Conservation (phyloP, 352 stramenopile species). For the Pythium monospermum region DNA sequence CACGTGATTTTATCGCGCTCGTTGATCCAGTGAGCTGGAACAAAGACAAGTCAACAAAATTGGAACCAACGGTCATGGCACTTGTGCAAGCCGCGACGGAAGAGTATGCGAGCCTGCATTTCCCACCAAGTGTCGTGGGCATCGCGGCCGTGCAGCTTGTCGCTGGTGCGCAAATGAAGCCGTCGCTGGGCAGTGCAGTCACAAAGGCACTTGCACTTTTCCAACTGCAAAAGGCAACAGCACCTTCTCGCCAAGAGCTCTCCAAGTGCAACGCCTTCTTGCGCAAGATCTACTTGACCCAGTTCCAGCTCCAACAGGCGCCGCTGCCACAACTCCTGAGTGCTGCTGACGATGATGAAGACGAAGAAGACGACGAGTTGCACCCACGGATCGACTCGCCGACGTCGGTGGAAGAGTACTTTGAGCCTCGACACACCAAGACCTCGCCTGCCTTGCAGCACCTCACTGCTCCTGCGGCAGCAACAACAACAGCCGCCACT, state of each 20-base stretch:
- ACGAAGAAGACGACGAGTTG: not conserved
- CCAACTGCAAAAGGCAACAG: too few relatives aligned
- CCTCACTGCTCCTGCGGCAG: constrained; percentile 11
- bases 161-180: constrained; percentile 8
- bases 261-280: constrained; percentile 8
- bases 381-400: constrained; percentile 18
- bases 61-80: constrained; percentile 12
- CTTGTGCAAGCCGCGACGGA: constrained; percentile 18
- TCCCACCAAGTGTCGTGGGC: constrained; percentile 8
- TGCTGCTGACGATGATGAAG: not conserved
- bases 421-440: constrained; percentile 14
- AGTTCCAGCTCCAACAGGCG: constrained; percentile 8
- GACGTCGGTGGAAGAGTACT: constrained; percentile 20
- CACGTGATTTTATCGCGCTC: constrained; percentile 51
- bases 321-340: constrained; percentile 4
- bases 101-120: constrained; percentile 15
- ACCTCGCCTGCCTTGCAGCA: constrained; percentile 14
- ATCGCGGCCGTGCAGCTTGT: constrained; percentile 14
- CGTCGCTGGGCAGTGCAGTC: constrained; percentile 2
- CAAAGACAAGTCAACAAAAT: constrained; percentile 7
- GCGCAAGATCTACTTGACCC: constrained; percentile 8
- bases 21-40: constrained; percentile 16
- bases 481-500: not conserved
- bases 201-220: constrained; percentile 9
- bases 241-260: constrained; percentile 3